phyloP scores from a whole-genome alignment of 805 yeast genomes.

The Pichia heedii region DNA sequence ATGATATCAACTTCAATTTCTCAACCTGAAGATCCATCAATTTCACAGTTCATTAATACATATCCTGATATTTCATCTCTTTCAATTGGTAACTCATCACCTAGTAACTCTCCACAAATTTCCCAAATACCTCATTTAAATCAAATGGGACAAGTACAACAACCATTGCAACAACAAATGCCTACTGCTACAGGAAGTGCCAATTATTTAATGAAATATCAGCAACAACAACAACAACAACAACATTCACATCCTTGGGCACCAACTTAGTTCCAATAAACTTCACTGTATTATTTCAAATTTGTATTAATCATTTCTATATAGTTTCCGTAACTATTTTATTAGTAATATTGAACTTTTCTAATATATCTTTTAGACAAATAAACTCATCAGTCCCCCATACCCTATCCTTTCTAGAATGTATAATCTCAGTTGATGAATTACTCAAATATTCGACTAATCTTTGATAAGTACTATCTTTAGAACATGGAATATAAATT shows the following conservation, averaged over 20 bases:
- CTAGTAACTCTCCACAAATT: too few species aligned
- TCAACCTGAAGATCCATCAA: conserved; percentile 9
- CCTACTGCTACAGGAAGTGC: conserved; percentile 1
- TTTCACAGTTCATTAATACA: conserved; percentile 7
- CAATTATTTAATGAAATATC: background rate
- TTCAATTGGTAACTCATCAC: too few species aligned
- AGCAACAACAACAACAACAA: conserved; percentile 1
- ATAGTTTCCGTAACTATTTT: too few species aligned
- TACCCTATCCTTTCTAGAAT: background rate
- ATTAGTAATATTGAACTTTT: background rate
- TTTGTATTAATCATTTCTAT: too few species aligned
- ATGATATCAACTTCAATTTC: conserved; percentile 27
- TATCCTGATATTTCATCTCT: conserved; percentile 10
- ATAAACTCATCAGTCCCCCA: background rate
- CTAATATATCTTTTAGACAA: background rate
- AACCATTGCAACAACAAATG: conserved; percentile 1
- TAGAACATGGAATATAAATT: conserved; percentile 6
- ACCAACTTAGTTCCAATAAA: too few species aligned
- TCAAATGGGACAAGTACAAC: background rate
- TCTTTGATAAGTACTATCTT: background rate
- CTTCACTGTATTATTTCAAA: too few species aligned
- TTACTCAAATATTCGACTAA: conserved; percentile 3
- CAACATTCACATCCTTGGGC: background rate
- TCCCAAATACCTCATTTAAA: too few species aligned
- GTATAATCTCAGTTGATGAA: background rate